phyloP scores from a whole-genome alignment of 441 rosid species.

The Breynia disticha region DNA sequence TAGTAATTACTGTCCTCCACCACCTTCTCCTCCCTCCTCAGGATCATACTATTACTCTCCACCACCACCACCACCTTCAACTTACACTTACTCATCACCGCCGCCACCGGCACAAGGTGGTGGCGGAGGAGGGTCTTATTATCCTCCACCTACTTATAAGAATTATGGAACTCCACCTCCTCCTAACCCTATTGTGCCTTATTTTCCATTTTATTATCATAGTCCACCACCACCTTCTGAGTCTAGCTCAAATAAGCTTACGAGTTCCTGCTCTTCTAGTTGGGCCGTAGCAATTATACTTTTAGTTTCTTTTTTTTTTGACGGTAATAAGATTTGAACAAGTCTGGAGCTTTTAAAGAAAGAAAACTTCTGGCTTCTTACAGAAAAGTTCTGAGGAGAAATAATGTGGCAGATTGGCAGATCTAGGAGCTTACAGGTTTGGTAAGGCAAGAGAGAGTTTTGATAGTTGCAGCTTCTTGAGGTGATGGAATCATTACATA shows the following conservation, averaged over 20 bases:
- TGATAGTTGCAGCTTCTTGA: neutral
- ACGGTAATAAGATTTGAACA: neutral
- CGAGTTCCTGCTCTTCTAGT: slow-evolving; percentile 4
- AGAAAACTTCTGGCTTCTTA: too few relatives aligned
- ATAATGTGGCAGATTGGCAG: slow-evolving; percentile 41
- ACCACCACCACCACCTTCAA: slow-evolving; percentile 63
- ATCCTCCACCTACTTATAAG: slow-evolving; percentile 56
- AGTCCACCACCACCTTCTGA: slow-evolving; percentile 53
- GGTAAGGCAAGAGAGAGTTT: neutral
- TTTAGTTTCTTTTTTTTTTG: slow-evolving; percentile 26
- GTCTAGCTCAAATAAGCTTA: slow-evolving; percentile 24
- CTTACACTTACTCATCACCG: slow-evolving; percentile 46
- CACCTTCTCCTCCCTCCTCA: slow-evolving; percentile 61
- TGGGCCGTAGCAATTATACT: slow-evolving; percentile 6
- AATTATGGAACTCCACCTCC: slow-evolving; percentile 66
- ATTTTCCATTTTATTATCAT: slow-evolving; percentile 73
- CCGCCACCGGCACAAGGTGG: slow-evolving; percentile 48
- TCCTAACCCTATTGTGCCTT: slow-evolving; percentile 84
- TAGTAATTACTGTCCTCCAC: slow-evolving; percentile 44
- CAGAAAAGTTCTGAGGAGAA: slow-evolving; percentile 11
- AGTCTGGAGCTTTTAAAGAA: neutral
- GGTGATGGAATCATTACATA: neutral
- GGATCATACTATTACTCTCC: slow-evolving; percentile 39
- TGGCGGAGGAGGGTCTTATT: slow-evolving; percentile 33
- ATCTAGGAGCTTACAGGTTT: slow-evolving; percentile 26